Percentiles rank a stretch among this genome's conserved stretches.
phyloP scores from a whole-genome alignment of 2,329 filamentous ascomycete genomes.

The Neofusicoccum sp. region DNA sequence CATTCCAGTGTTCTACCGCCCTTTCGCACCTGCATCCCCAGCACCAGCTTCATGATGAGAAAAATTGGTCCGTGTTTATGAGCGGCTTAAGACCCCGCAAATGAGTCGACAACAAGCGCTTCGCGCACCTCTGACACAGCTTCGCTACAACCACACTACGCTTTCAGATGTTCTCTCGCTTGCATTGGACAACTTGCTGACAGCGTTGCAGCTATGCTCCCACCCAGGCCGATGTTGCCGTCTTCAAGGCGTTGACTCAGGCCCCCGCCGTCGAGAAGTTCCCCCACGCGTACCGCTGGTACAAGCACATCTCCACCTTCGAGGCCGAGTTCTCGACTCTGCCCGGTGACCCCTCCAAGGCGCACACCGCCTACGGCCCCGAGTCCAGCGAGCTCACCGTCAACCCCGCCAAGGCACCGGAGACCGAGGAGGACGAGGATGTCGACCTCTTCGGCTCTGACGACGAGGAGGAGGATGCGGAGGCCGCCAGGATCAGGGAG shows the following conservation, averaged over 20 bases:
- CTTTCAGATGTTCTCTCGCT: not conserved
- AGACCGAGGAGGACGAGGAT: constrained; percentile 65
- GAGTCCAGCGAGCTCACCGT: constrained; percentile 73
- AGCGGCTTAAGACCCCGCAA: constrained; percentile 88
- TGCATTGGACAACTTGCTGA: constrained; percentile 26
- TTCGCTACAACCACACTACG: constrained; percentile 16
- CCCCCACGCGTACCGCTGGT: constrained; percentile 94
- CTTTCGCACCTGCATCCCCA: constrained; percentile 22
- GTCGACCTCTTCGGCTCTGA: constrained; percentile 93
- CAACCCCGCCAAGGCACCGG: constrained; percentile 83
- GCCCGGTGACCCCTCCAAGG: constrained; percentile 84
- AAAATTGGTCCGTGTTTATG: constrained; percentile 94
- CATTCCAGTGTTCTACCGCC: constrained; percentile 22
- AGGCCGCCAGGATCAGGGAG: constrained; percentile 79
- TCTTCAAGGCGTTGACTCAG: constrained; percentile 83
- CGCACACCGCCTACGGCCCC: constrained; percentile 87
- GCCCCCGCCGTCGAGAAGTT: constrained; percentile 80
- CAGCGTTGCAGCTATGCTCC: constrained; percentile 56
- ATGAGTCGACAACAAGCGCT: constrained; percentile 75
- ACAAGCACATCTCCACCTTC: constrained; percentile 95
- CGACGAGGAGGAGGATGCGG: constrained; percentile 90
- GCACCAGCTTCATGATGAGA: constrained; percentile 66
- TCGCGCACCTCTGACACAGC: constrained; percentile 71
- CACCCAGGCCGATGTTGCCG: constrained; percentile 92
- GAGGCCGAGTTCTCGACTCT: constrained; percentile 90